A percentile compares a stretch with the other conserved stretches of the same genome.
Conservation (phyloP, 2,329 filamentous ascomycete species). For the Verticillium klebahnii region DNA sequence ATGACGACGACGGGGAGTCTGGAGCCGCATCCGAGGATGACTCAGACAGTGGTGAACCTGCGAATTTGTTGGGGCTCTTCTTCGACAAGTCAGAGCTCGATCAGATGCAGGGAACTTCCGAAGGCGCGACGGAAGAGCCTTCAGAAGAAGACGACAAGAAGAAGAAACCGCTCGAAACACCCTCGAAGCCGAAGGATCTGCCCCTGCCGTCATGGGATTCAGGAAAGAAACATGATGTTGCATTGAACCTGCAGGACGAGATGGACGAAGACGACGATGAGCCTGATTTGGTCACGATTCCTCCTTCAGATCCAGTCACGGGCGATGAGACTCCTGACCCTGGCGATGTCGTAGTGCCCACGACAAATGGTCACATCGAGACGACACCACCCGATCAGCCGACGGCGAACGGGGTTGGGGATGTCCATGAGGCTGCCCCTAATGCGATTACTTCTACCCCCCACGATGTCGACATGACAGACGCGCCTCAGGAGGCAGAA, state of each 20-base stretch:
- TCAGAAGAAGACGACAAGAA: slow-evolving; percentile 19
- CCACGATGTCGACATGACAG: slow-evolving; percentile 29
- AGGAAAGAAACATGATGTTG: background rate
- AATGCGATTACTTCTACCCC: background rate
- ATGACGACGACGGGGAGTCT: slow-evolving; percentile 33
- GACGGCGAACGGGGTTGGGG: background rate
- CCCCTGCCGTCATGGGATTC: background rate
- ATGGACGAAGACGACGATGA: slow-evolving; percentile 2
- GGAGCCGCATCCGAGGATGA: slow-evolving; percentile 41
- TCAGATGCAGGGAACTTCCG: slow-evolving; percentile 33
- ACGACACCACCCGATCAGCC: background rate
- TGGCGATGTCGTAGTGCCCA: background rate
- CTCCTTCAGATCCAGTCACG: background rate
- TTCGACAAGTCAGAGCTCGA: slow-evolving; percentile 56
- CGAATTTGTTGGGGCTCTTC: slow-evolving; percentile 50
- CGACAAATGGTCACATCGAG: background rate
- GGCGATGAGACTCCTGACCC: background rate
- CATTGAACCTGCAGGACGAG: background rate
- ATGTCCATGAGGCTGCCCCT: background rate
- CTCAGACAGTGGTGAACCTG: slow-evolving; percentile 34
- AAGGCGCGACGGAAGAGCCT: slow-evolving; percentile 23
- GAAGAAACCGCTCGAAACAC: slow-evolving; percentile 3
- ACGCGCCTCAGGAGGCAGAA: slow-evolving; percentile 12
- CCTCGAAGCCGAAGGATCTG: slow-evolving; percentile 8
- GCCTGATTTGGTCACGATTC: background rate